A percentile compares a stretch with the other conserved stretches of the same genome.
Conservation (phyloP, 2,329 filamentous ascomycete species). For the Zymoseptoria brevis region DNA sequence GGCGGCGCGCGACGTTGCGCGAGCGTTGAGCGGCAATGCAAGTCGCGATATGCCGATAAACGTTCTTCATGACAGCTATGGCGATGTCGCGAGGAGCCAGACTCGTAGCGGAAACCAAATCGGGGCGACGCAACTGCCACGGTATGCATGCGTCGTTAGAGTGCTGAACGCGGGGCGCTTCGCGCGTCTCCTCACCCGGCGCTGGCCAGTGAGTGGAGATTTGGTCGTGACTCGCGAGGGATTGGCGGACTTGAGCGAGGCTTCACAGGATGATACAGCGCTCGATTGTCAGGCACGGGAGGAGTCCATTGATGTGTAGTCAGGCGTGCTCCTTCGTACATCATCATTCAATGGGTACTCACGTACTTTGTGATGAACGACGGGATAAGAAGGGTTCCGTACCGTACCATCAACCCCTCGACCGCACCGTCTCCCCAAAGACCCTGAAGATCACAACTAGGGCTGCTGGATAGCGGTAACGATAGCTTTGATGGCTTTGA, state of each 20-base stretch:
- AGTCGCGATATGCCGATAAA: not conserved
- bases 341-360: too few species aligned
- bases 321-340: not conserved
- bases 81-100: not conserved
- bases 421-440: not conserved
- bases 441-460: not conserved
- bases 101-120: not conserved
- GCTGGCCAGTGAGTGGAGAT: not conserved
- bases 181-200: not conserved
- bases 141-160: not conserved
- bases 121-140: not conserved
- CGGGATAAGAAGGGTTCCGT: not conserved
- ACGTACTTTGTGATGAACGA: not conserved
- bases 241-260: not conserved
- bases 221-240: not conserved
- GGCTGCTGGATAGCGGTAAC: too few species aligned
- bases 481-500: too few species aligned
- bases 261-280: not conserved
- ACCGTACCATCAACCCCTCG: too few species aligned
- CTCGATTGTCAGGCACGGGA: not conserved
- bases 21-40: not conserved
- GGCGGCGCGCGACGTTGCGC: not conserved
- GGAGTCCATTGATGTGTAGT: not conserved
- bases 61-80: not conserved
- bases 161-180: not conserved